These are phyloP conservation scores for Mesembryanthemum crystallinum DNA, from an alignment of 148 eudicot genomes.

Conservation along the genomic window DNA sequence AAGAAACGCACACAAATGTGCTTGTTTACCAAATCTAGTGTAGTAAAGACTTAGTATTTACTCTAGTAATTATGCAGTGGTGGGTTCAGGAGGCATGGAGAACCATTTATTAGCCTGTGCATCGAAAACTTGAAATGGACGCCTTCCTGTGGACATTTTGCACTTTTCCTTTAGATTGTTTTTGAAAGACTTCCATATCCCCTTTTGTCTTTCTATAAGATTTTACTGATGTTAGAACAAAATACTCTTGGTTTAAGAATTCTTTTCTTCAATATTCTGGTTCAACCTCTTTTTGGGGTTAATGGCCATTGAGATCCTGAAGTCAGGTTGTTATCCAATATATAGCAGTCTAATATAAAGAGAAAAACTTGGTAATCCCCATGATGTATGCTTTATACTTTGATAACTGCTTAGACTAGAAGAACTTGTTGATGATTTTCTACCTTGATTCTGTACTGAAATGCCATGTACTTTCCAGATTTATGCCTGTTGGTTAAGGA, in stretches of 20 bases:
- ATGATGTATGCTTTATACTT: background rate
- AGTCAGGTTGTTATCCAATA: background rate
- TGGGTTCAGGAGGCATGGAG: background rate
- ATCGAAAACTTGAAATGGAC: background rate
- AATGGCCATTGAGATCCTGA: background rate
- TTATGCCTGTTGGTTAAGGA: background rate
- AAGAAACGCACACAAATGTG: background rate
- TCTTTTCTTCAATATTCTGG: background rate
- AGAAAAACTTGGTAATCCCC: slow-evolving; percentile 1
- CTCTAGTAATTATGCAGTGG: background rate
- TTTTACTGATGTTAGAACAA: background rate
- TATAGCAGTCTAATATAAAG: background rate
- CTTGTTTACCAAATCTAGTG: background rate
- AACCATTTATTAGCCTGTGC: background rate
- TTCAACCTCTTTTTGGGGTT: background rate
- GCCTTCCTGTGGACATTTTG: background rate
- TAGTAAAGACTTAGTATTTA: background rate
- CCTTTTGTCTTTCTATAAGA: background rate
- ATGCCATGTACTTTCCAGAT: background rate
- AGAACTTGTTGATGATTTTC: background rate
- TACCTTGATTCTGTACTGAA: background rate
- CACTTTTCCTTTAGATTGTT: background rate
- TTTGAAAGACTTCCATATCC: background rate
- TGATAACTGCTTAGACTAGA: background rate
- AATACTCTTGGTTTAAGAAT: background rate